Evolutionary conservation across 306 rosid genomes (phyloP), one percentile per base, ranked within the genome.

Genomic region (Gleditsia sinensis): DNA sequence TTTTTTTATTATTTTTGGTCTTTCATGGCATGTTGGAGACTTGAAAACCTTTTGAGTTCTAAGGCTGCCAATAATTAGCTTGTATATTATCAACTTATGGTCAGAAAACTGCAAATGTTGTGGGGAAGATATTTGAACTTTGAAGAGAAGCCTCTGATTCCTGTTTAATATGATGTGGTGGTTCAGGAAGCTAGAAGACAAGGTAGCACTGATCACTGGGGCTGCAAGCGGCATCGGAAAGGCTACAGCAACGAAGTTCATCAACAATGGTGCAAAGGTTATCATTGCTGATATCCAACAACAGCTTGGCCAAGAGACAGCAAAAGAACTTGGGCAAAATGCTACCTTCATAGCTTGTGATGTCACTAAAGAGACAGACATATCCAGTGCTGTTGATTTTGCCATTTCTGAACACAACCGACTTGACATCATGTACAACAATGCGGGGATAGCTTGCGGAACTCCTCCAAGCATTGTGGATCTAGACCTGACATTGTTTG

Each of bases 191-290:
- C 86, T 94, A 24, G 81, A 88, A 76, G 90, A 90, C 56, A 91
- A 91, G 82, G 97, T 91, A 59, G 98, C 98, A 40, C 77, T 94
- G 67, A 91, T 94, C n/a, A 94, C 98, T 1, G 98, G 97, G 11
- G 98, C 89, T 74, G 97, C 96, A 59, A 90, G 89, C 58, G 98
- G 97, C 72, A 91, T 94, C 58, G 98, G 98, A 61, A 91, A 88
- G 62, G 92, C 91, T 45, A 72, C 91, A 12, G 97, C 96, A 42
- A 63, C 79, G 17, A 83, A 84, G 69, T 94, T 94, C 75, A 83
- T 91, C 76, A 83, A 76, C 36, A 86, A 94, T 45, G 98, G 98
- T n/a, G 96, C 98, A 51, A 89, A 84, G 80, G 96, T 94, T 27
- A 88, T 94, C 12, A 82, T 94, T 46, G 97, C 98, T 10, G 97